Base-by-base conservation (phyloP, 345 rosid genomes). In the Pseudoturritis turrita region DNA sequence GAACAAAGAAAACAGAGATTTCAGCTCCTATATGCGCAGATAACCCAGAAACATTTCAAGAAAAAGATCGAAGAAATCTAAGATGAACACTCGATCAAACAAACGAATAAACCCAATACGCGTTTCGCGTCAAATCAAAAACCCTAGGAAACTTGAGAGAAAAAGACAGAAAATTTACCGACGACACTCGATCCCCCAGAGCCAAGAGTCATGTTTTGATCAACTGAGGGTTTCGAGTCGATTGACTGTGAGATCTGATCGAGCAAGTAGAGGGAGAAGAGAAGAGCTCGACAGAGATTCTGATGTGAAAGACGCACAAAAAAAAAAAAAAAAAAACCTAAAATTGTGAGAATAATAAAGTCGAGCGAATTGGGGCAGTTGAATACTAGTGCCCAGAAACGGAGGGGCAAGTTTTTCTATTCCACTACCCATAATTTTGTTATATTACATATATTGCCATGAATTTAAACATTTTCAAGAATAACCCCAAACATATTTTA, bases 131-230 rank as follows among this genome's bases (percentile, higher is more conserved):
- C 33, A 29, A 29, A 29, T 29, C 33, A 29, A 77, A 74, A 80
- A 69, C 61, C 62, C 62, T 66, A 65, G 72, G 28, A 35, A 39
- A 33, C 6, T 22, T 7, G 26, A 65, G 22, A 45, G 9, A 66
- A 50, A 18, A 43, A 37, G 52, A 53, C 11, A 14, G 56, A 67
- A 15, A 11, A 7, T 12, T 74, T 35, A 87, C 96, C 96, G 59
- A 89, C 96, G 72, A 89, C 92, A 79, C 92, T 84, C 36, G 96
- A 85, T 89, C 92, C 96, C 67, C 85, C 96, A 37, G 96, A 87
- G 86, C 96, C 92, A 73, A 89, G 89, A 83, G 91, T 87, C 91
- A 89, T 89, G 80, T 75, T 17, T 71, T 3, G 79, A 72, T 69
- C 62, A 51, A 29, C 22, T 33, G 50, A 10, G 58, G 58, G 71